Evolutionary conservation across 2,329 filamentous ascomycete genomes (phyloP), one percentile per base, ranked within the genome.

Genomic region (Tolypocladium pustulatum): DNA sequence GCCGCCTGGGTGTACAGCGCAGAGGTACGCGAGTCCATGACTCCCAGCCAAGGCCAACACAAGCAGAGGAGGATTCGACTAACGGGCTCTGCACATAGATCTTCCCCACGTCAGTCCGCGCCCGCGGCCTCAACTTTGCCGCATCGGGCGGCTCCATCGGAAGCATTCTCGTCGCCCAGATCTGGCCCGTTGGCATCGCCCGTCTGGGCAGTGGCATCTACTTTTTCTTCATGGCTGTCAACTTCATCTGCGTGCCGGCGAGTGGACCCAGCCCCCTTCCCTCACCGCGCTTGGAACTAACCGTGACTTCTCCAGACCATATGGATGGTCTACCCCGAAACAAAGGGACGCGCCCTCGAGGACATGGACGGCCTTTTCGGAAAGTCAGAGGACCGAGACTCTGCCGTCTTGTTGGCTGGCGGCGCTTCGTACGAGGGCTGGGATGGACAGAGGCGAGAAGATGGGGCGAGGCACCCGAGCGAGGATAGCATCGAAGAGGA

Each of bases 1-100:
- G 77, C 80, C 0, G 75, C 80, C 0, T 85, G 81, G 81, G 79
- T 84, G 0, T 84, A 84, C 61, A 79, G 79, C n/a, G 76, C 80
- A 0, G 81, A 85, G 71, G 79, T 81, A 61, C 30, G 68, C 55
- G n/a, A 34, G 22, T 3, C 25, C 25, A 10, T 10, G 17, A 6
- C 38, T 20, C 38, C 38, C 38, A 40, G 38, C 2, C 15, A 9
- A 20, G 38, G 7, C 17, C 38, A 41, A 8, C 38, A 41, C 10
- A 25, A 20, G 40, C 40, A 43, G 40, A 4, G 15, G 8, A 43
- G 40, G 10, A 8, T 8, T 43, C 41, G 10, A 13, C 46, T 51
- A 12, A 22, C 38, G 9, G 22, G 8, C 1, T 7, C 1, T 9
- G 12, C 8, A 4, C 20, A 2, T 36, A 64, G 75, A 84, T 84